Evolutionary conservation across 129 eudicot genomes (phyloP), one percentile per base, ranked within the genome.

Genomic region (Cynara cardunculus): DNA sequence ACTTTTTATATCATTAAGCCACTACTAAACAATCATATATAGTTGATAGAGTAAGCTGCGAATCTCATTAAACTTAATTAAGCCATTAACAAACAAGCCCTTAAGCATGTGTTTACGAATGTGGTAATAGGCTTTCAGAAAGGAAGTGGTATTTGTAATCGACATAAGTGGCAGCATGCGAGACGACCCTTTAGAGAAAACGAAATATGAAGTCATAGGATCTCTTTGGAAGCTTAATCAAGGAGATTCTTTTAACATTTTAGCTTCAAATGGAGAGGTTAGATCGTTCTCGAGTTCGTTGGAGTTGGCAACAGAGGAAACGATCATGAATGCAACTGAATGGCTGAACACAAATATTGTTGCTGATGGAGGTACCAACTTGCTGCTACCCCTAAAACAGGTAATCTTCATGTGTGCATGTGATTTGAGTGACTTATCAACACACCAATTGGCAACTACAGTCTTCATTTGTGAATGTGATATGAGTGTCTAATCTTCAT

Each of bases 111-210:
- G 25, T 32, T 71, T 71, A 53, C 53, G 78, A 62, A 80, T 53
- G 79, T 53, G 79, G 19, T 84, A 49, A 25, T 59, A 96, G 99
- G 84, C 86, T 87, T 93, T 93, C 85, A 86, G 80, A 76, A 96
- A 91, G 89, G 91, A 86, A 83, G 89, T 92, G 70, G 88, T 96
- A 70, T 92, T 86, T 89, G 78, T 96, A 12, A 92, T 96, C 53
- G 99, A 96, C 76, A 89, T 75, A 46, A 96, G 99, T 85, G 91
- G 87, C 83, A 91, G 99, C 92, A 96, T 96, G 99, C 82, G 41
- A 34, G 98, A 88, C 78, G 84, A 66, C 16, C 93, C 96, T n/a
- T 77, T 93, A 28, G 92, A 92, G 77, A 84, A 89, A 75, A 86
- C 87, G 7, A 96, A 88, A 82, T 22, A 87, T 64, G 98, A 90